A percentile compares a stretch with the other conserved stretches of the same genome.
phyloP scores from a whole-genome alignment of 805 yeast genomes.

The Teunomyces kruisii region DNA sequence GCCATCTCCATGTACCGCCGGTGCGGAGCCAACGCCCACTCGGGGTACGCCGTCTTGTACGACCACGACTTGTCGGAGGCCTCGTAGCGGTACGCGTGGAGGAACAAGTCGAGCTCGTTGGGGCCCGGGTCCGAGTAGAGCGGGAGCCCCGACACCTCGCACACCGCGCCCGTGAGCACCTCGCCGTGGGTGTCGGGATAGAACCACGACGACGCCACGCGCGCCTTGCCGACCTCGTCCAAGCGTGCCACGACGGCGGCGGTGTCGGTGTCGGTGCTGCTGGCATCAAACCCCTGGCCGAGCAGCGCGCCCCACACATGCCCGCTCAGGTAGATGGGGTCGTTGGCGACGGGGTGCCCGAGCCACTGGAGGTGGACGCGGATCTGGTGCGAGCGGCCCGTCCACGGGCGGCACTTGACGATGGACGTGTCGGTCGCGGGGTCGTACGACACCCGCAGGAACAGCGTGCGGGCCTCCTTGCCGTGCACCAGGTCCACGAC shows the following conservation, averaged over 20 bases:
- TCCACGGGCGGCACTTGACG: conserved; percentile 80
- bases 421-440: conserved; percentile 54
- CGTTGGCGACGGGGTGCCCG: conserved; percentile 59
- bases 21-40: conserved; percentile 72
- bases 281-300: conserved; percentile 67
- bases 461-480: conserved; percentile 73
- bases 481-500: conserved; percentile 49
- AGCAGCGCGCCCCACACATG: conserved; percentile 75
- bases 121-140: conserved; percentile 87
- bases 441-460: conserved; percentile 67
- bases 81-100: conserved; percentile 84
- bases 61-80: conserved; percentile 62
- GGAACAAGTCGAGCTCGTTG: conserved; percentile 82
- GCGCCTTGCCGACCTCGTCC: conserved; percentile 68
- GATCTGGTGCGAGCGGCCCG: conserved; percentile 96
- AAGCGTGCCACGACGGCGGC: conserved; percentile 48
- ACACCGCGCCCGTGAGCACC: conserved; percentile 52
- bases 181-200: conserved; percentile 66
- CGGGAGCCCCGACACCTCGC: conserved; percentile 67
- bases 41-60: conserved; percentile 73
- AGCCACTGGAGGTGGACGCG: conserved; percentile 86
- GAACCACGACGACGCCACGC: conserved; percentile 67
- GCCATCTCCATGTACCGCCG: conserved; percentile 71
- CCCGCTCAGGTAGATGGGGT: conserved; percentile 78
- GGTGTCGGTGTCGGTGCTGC: conserved; percentile 40